phyloP scores from a whole-genome alignment of 2,329 filamentous ascomycete species.

The Phyllosticta capitalensis region DNA sequence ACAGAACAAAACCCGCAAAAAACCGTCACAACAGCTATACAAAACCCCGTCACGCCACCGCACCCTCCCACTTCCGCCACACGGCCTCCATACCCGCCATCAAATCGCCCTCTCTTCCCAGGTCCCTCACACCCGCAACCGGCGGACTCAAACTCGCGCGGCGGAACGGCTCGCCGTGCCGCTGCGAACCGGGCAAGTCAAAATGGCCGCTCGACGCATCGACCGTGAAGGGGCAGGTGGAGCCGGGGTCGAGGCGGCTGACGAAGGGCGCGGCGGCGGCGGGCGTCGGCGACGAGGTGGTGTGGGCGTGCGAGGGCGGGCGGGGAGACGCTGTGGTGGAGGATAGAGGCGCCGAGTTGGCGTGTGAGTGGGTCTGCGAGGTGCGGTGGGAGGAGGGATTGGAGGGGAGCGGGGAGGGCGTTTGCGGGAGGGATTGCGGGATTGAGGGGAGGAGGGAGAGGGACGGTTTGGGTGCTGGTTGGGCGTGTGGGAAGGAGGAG shows the following conservation, averaged over 20 bases:
- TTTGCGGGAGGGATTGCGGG: background rate
- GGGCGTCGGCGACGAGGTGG: too few relatives aligned
- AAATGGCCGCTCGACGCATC: background rate
- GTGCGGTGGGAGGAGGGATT: background rate
- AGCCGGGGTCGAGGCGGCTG: background rate
- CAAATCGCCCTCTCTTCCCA: background rate
- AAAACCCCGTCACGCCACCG: background rate
- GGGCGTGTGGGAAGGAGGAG: background rate
- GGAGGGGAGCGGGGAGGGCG: background rate
- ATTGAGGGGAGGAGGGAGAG: background rate
- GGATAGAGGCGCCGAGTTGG: background rate
- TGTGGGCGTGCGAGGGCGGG: too few relatives aligned
- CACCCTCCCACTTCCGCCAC: background rate
- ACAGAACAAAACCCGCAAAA: too few relatives aligned
- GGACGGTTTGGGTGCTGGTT: background rate
- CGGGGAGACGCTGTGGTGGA: background rate
- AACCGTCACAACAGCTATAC: too few relatives aligned
- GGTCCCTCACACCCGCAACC: background rate
- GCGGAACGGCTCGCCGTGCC: background rate
- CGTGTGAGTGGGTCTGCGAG: too few relatives aligned
- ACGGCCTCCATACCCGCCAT: background rate
- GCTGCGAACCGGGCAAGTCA: background rate
- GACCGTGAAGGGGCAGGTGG: background rate
- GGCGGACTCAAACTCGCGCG: background rate
- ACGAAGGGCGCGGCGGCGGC: background rate